These are phyloP conservation scores for Nothopassalora personata DNA, from an alignment of 2,329 filamentous ascomycete genomes.

Conservation along the genomic window DNA sequence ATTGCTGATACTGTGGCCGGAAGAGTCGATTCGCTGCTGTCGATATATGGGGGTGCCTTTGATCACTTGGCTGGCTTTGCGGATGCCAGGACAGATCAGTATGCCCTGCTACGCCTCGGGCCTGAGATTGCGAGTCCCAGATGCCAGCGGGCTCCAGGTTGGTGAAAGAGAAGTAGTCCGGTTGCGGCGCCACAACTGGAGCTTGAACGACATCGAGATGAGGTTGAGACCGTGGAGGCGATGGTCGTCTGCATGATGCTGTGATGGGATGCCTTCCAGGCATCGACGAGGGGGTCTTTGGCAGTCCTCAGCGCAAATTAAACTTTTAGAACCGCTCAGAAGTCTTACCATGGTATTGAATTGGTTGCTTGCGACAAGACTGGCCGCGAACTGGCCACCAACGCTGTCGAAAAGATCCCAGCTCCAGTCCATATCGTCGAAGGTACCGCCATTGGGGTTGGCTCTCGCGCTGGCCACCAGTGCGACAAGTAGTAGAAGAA, in stretches of 20 bases:
- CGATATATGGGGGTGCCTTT: background rate
- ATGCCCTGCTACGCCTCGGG: background rate
- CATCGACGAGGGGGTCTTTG: background rate
- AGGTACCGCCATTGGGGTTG: background rate
- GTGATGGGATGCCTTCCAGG: background rate
- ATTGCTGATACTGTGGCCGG: background rate
- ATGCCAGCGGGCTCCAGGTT: background rate
- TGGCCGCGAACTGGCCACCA: slow-evolving; percentile 5
- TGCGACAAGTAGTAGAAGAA: background rate
- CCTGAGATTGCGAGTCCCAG: background rate
- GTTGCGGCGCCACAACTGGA: background rate
- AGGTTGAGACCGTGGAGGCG: background rate
- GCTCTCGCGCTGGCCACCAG: slow-evolving; percentile 4
- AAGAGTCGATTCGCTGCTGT: background rate
- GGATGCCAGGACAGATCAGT: background rate
- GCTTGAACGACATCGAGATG: background rate
- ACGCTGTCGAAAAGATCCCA: slow-evolving; percentile 1
- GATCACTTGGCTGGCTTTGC: background rate
- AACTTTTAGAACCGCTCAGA: background rate
- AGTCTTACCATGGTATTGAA: slow-evolving; percentile 2
- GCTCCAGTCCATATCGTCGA: slow-evolving; percentile 7
- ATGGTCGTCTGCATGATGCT: background rate
- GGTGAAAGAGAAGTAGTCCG: background rate
- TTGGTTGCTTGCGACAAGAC: background rate
- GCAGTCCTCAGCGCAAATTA: background rate